Conservation (phyloP, 164 flowering plant species). For the Echeveria elegans region DNA sequence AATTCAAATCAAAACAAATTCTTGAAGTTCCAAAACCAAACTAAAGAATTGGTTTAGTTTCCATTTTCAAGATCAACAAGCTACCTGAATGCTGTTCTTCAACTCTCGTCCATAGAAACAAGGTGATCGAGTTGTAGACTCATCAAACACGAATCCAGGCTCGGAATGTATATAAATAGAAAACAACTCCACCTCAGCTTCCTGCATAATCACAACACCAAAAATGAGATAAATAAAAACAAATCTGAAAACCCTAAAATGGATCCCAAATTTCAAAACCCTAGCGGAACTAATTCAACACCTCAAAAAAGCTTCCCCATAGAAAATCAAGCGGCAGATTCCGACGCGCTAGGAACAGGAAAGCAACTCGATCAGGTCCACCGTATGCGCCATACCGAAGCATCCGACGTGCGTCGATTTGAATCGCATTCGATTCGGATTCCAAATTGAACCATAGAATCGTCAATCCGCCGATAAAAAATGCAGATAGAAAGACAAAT, state of each 20-base stretch:
- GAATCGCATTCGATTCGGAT: constrained; percentile 10
- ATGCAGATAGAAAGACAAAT: constrained; percentile 32
- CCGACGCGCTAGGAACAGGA: constrained; percentile 61
- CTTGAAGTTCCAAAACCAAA: too few relatives aligned
- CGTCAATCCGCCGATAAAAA: constrained; percentile 30
- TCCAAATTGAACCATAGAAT: constrained; percentile 31
- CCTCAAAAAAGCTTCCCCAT: constrained; percentile 88
- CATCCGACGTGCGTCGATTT: constrained; percentile 6
- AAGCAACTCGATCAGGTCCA: constrained; percentile 68
- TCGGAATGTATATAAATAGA: constrained; percentile 74
- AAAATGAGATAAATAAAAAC: neutral
- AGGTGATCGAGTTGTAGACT: constrained; percentile 53
- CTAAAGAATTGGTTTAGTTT: neutral
- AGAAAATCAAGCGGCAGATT: constrained; percentile 86
- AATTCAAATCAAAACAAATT: too few relatives aligned
- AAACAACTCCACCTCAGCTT: constrained; percentile 42
- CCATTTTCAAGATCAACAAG: neutral
- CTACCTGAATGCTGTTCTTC: constrained; percentile 60
- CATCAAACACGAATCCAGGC: constrained; percentile 81
- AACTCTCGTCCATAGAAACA: constrained; percentile 64
- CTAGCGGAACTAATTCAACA: constrained; percentile 11
- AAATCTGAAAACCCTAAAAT: constrained; percentile 2
- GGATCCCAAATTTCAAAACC: constrained; percentile 1
- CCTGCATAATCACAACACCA: constrained; percentile 26
- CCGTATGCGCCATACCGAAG: constrained; percentile 13